Percentiles rank a stretch among this genome's conserved stretches.
Conservation (phyloP, 352 stramenopile genomes). For the Discostella stelligera region DNA sequence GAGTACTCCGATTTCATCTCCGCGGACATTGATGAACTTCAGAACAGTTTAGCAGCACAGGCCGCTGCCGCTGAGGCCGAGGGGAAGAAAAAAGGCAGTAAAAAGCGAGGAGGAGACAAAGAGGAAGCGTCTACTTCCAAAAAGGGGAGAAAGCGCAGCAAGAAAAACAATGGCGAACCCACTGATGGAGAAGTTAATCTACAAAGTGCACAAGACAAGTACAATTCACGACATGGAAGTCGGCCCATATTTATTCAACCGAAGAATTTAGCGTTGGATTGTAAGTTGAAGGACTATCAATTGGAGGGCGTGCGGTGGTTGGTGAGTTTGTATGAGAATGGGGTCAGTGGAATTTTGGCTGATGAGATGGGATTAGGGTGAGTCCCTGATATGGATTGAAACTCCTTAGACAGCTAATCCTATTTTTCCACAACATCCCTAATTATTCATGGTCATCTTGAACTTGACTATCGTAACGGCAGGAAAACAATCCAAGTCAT, state of each 20-base stretch:
- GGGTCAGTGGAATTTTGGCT: conserved; percentile 90
- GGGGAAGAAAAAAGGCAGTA: conserved; percentile 48
- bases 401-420: not conserved
- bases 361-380: conserved; percentile 91
- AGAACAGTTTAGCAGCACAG: conserved; percentile 57
- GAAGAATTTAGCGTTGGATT: conserved; percentile 66
- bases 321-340: conserved; percentile 96
- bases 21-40: conserved; percentile 72
- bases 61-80: conserved; percentile 28
- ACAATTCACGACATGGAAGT: conserved; percentile 24
- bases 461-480: not conserved
- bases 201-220: conserved; percentile 58
- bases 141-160: conserved; percentile 54
- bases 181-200: conserved; percentile 47
- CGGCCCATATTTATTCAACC: conserved; percentile 79
- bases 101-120: conserved; percentile 28
- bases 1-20: conserved; percentile 83
- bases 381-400: conserved; percentile 40
- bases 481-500: conserved; percentile 95
- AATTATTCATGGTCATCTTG: no score
- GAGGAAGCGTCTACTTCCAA: conserved; percentile 9
- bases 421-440: not conserved
- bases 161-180: conserved; percentile 48
- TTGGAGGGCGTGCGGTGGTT: conserved; percentile 95
- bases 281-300: conserved; percentile 90